A percentile compares a stretch with the other conserved stretches of the same genome.
phyloP scores from a whole-genome alignment of 371 early-diverging fungal species.

The Polyrhizophydium stewartii region DNA sequence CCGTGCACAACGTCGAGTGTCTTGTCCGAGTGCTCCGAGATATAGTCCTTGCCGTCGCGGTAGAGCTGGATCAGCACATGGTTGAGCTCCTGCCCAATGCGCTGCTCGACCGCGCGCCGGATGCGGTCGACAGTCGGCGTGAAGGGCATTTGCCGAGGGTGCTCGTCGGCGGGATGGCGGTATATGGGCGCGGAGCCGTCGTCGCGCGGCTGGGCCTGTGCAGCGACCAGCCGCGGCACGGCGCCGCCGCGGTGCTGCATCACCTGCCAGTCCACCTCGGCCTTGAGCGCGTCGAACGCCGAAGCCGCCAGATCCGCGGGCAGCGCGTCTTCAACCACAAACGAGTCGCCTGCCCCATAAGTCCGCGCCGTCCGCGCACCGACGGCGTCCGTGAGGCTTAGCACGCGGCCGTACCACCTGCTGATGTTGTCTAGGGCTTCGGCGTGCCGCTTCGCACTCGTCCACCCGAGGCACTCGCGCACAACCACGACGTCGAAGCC shows the following conservation, averaged over 20 bases:
- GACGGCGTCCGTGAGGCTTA: neutral
- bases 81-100: conserved; percentile 5
- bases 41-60: conserved; percentile 11
- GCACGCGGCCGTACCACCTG: neutral
- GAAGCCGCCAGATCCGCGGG: neutral
- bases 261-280: conserved; percentile 6
- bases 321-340: neutral
- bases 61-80: conserved; percentile 12
- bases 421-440: neutral
- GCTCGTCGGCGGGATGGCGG: conserved; percentile 11
- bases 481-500: neutral
- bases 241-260: conserved; percentile 12
- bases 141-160: neutral
- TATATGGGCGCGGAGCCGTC: conserved; percentile 3
- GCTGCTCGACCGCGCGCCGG: neutral
- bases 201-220: neutral
- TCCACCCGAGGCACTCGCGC: neutral
- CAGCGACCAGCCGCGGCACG: conserved; percentile 7
- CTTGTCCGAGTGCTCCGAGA: conserved; percentile 13
- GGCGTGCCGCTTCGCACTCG: neutral
- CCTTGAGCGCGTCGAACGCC: neutral
- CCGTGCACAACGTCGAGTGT: conserved; percentile 11
- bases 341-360: neutral
- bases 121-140: conserved; percentile 4
- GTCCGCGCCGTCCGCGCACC: neutral